Evolutionary conservation across 805 yeast genomes (phyloP).

Genomic region (Saturnispora hagleri): DNA sequence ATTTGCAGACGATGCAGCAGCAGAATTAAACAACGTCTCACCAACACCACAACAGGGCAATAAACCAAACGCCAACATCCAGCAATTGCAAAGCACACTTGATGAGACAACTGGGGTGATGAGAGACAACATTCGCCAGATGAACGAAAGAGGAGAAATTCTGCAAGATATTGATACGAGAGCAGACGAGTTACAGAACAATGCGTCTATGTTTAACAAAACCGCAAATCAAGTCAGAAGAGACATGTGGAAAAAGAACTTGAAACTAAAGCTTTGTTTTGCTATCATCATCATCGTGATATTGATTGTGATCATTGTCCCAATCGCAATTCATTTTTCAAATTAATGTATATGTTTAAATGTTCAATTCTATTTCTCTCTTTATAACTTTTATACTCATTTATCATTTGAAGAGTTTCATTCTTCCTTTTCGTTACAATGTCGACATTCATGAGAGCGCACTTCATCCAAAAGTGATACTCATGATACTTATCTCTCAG

Average conservation of each 20-base stretch:
- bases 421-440: too few relatives aligned
- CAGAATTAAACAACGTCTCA: slow-evolving; percentile 14
- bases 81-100: slow-evolving; percentile 25
- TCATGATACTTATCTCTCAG: too few relatives aligned
- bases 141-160: slow-evolving; percentile 91
- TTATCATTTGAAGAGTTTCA: too few relatives aligned
- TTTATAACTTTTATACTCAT: background rate
- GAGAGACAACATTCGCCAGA: slow-evolving; percentile 95
- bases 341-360: slow-evolving; percentile 3
- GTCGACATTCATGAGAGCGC: too few relatives aligned
- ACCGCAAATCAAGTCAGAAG: slow-evolving; percentile 97
- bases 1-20: slow-evolving; percentile 25
- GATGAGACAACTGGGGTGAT: slow-evolving; percentile 89
- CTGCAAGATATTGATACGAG: slow-evolving; percentile 86
- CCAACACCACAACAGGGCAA: slow-evolving; percentile 6
- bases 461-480: too few relatives aligned
- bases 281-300: slow-evolving; percentile 69
- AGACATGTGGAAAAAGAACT: slow-evolving; percentile 98
- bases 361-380: background rate
- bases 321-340: slow-evolving; percentile 82
- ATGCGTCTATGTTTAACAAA: slow-evolving; percentile 91
- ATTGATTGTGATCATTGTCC: slow-evolving; percentile 81
- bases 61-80: slow-evolving; percentile 16
- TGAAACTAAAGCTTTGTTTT: slow-evolving; percentile 92
- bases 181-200: slow-evolving; percentile 84